phyloP scores from a whole-genome alignment of 2,329 filamentous ascomycete genomes.

The Myriosclerotinia scirpicola region DNA sequence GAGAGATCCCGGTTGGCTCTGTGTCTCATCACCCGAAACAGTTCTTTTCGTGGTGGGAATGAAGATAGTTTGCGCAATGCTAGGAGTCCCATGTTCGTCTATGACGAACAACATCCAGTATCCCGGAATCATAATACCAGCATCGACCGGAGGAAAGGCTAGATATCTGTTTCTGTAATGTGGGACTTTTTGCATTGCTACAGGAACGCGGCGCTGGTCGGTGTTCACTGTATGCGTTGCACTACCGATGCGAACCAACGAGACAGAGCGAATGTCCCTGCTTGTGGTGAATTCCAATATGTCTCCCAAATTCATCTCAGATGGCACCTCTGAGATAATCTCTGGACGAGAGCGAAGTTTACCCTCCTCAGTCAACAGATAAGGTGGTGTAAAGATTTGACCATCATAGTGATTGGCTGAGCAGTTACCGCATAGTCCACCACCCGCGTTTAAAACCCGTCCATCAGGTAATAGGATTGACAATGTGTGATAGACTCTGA shows the following conservation, averaged over 20 bases:
- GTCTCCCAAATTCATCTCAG: neutral
- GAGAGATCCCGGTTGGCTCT: neutral
- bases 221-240: conserved; percentile 15
- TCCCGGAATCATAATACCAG: conserved; percentile 10
- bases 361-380: conserved; percentile 2
- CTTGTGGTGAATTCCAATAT: neutral
- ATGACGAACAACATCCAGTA: conserved; percentile 19
- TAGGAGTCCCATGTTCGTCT: conserved; percentile 9
- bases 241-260: conserved; percentile 8
- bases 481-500: conserved; percentile 14
- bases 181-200: neutral
- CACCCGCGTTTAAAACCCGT: conserved; percentile 9
- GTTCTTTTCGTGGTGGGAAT: neutral
- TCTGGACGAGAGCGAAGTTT: conserved; percentile 11
- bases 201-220: conserved; percentile 1
- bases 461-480: conserved; percentile 9
- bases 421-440: conserved; percentile 7
- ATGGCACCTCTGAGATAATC: neutral
- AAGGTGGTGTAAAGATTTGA: conserved; percentile 12
- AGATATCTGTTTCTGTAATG: neutral
- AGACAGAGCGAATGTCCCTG: neutral
- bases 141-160: neutral
- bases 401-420: conserved; percentile 14
- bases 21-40: neutral
- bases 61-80: neutral